Percentiles rank a stretch among this genome's conserved stretches.
phyloP scores from a whole-genome alignment of 1,139 yeast species.

The Saccharomyces pastorianus region DNA sequence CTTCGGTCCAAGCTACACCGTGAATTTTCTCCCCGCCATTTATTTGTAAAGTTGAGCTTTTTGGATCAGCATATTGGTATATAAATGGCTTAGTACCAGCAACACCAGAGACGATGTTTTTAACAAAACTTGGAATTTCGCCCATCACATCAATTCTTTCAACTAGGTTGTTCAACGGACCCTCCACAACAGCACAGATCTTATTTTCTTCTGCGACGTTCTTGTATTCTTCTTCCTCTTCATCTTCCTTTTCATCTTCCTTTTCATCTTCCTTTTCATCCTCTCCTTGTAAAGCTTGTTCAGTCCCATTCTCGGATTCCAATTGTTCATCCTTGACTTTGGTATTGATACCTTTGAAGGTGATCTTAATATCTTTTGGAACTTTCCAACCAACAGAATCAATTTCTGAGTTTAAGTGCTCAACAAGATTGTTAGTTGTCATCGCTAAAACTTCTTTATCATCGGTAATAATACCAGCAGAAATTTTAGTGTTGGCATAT shows the following conservation, averaged over 20 bases:
- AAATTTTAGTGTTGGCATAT: constrained; percentile 74
- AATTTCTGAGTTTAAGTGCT: constrained; percentile 49
- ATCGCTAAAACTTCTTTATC: constrained; percentile 58
- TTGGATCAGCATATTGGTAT: constrained; percentile 68
- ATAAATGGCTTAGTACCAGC: constrained; percentile 94
- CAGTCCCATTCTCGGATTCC: constrained; percentile 19
- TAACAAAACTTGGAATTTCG: constrained; percentile 89
- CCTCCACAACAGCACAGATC: constrained; percentile 40
- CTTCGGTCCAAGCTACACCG: constrained; percentile 75
- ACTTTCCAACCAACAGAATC: constrained; percentile 93
- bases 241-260: constrained; percentile 24
- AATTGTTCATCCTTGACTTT: constrained; percentile 36
- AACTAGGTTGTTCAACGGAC: constrained; percentile 50
- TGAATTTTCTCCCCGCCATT: constrained; percentile 34
- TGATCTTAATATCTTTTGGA: constrained; percentile 61
- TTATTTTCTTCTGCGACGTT: constrained; percentile 11
- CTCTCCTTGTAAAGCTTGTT: neutral
- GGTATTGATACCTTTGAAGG: constrained; percentile 43
- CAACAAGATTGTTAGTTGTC: constrained; percentile 56
- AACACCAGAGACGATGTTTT: constrained; percentile 85
- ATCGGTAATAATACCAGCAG: constrained; percentile 64
- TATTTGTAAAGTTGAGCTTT: constrained; percentile 33
- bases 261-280: constrained; percentile 29
- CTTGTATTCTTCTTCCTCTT: constrained; percentile 26
- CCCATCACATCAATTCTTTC: constrained; percentile 97